Conservation (phyloP, 2,329 filamentous ascomycete genomes). For the Talaromyces pinophilus region DNA sequence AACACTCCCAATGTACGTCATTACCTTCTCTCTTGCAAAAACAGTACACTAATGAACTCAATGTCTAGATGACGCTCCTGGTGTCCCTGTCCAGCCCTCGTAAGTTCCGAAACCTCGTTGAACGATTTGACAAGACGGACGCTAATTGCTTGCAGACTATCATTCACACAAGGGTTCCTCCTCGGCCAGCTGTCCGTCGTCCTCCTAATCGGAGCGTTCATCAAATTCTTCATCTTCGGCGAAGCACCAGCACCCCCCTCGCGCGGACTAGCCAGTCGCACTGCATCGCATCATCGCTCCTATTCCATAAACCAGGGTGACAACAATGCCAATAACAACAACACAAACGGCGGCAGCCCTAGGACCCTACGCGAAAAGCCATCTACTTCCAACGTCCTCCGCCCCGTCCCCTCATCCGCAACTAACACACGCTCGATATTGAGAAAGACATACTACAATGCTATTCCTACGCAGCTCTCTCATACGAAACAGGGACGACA, state of each 20-base stretch:
- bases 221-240: conserved; percentile 99
- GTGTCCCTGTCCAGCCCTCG: conserved; percentile 24
- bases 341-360: not conserved
- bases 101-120: conserved; percentile 14
- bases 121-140: not conserved
- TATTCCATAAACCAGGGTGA: conserved; percentile 58
- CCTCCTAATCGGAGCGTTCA: conserved; percentile 87
- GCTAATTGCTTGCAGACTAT: conserved; percentile 58
- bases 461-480: conserved; percentile 44
- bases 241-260: conserved; percentile 83
- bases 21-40: not conserved
- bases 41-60: not conserved
- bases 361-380: conserved; percentile 46
- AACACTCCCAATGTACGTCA: conserved; percentile 24
- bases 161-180: conserved; percentile 91
- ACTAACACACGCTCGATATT: conserved; percentile 81
- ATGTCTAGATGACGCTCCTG: conserved; percentile 25
- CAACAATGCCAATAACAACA: conserved; percentile 40
- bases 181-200: conserved; percentile 92
- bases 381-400: conserved; percentile 67
- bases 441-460: conserved; percentile 94
- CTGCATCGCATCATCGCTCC: conserved; percentile 75
- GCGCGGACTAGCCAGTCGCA: conserved; percentile 72
- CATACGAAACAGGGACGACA: conserved; percentile 45
- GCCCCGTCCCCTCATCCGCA: conserved; percentile 72